Percentiles rank a stretch among this genome's conserved stretches.
These are phyloP conservation scores for Tolypocladium capitatum DNA, from an alignment of 2,329 filamentous ascomycete genomes.

Conservation along the genomic window DNA sequence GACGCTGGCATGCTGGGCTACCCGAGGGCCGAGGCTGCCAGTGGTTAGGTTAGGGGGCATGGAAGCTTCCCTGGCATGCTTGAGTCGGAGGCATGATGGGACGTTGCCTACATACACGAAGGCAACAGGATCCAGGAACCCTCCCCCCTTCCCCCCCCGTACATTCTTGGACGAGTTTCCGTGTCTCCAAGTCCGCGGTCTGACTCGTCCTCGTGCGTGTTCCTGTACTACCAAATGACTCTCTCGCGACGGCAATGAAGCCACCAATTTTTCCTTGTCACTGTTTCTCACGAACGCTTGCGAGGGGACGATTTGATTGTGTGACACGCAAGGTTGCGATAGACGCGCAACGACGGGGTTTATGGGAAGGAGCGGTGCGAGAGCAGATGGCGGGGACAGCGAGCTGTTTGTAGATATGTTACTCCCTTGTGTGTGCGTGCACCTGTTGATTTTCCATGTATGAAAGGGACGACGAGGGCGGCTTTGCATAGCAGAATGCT, in stretches of 20 bases:
- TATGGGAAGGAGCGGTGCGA: not conserved
- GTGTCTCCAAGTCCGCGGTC: not conserved
- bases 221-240: not conserved
- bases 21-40: not conserved
- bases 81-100: not conserved
- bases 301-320: not conserved
- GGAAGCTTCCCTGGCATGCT: not conserved
- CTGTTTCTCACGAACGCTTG: not conserved
- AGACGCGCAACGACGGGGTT: not conserved
- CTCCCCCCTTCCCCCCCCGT: not conserved
- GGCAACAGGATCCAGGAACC: not conserved
- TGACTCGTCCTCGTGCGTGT: not conserved
- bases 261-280: not conserved
- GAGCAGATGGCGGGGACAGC: not conserved
- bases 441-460: not conserved
- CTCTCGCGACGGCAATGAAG: not conserved
- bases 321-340: not conserved
- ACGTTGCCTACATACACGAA: not conserved
- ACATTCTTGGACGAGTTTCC: not conserved
- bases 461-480: not conserved
- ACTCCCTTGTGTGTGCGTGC: not conserved
- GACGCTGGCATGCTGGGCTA: not conserved
- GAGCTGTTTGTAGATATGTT: not conserved
- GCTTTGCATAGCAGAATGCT: constrained; percentile 2
- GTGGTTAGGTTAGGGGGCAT: not conserved